Evolutionary conservation across 352 stramenopile genomes (phyloP), one percentile per base, ranked within the genome.

Genomic region (Pythium scleroteichum): DNA sequence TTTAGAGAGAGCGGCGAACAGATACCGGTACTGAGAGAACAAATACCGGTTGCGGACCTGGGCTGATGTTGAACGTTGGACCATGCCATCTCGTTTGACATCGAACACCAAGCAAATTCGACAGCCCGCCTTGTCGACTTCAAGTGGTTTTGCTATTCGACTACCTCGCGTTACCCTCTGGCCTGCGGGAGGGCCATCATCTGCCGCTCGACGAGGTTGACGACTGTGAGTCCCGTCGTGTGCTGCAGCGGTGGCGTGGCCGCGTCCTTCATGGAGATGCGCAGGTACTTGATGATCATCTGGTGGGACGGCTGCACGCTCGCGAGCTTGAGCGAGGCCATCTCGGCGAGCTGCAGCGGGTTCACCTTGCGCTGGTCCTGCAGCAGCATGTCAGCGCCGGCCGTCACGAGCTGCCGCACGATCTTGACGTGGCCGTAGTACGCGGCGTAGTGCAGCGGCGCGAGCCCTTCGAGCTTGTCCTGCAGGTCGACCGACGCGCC

Each of bases 251-350:
- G 79, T 45, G 84, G 84, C 23, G 82, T 90, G n/a, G 70, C 82
- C 22, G 76, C 56, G 45, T 88, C 69, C 22, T 88, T 87, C 84
- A 94, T 94, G 27, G 80, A 71, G 23, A 83, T 78, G 38, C 84
- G 82, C 20, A 94, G 54, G 53, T 87, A 91, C 58, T 90, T 89
- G 56, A 87, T 82, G 68, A 94, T 88, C 78, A 94, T 88, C 44
- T 91, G 82, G 46, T 94, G 84, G 20, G 82, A 88, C n/a, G 84
- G 84, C 59, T 90, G 80, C 38, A 90, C 81, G 62, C 76, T 94
- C 14, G 72, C 64, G n/a, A 90, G 59, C 55, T 85, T 86, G 29
- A 93, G 77, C 46, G 74, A 87, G 20, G 82, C 84, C 73, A 90
- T 91, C 49, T 93, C 84, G 1, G 78, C 78, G 7, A 92, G 53